Base-by-base conservation (phyloP, 306 rosid genomes). In the Vachellia collinsii region DNA sequence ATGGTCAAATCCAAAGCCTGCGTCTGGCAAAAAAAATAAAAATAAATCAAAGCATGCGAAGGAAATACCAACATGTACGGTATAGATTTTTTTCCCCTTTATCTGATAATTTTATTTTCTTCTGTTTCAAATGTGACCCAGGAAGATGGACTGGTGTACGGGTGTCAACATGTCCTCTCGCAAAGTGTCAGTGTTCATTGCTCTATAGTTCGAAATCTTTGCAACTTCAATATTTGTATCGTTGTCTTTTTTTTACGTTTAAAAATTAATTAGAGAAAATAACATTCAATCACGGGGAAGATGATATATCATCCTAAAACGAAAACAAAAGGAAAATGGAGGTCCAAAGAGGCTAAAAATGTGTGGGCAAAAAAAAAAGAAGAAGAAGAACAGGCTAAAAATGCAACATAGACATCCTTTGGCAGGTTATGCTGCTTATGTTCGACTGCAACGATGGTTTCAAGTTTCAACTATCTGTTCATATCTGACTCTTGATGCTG, bases 121-220 rank as follows among this genome's bases (percentile, higher is more conserved):
- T 48, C 34, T 34, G 54, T 48, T 34, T 72, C 44, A 72, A 39
- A 72, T 72, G 43, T 48, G 76, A 50, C 41, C 8, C 63, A 72
- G 76, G 76, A 72, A 72, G 44, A 44, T 72, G 76, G 76, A 50
- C 76, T 47, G 4, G 37, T 8, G 62, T 72, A 50, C 43, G 54
- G 39, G 62, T 14, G 25, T 36, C 76, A 72, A 11, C 56, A 34
- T 8, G 22, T 47, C 76, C 76, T 72, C 63, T 72, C 46, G 4
- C 76, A 72, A 72, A 48, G 16, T 48, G 76, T 72, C 14, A 29
- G 76, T 48, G 44, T 47, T 34, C 43, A 29, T 29, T 48, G 25
- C 62, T 36, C 34, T 9, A 34, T 48, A 50, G 29, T 44, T 72
- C 25, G n/a, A 58, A 72, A 25, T 72, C 16, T 48, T 36, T 48